Evolutionary conservation across 495 filamentous ascomycete species (phyloP).

Genomic region (Talaromyces thailandensis): DNA sequence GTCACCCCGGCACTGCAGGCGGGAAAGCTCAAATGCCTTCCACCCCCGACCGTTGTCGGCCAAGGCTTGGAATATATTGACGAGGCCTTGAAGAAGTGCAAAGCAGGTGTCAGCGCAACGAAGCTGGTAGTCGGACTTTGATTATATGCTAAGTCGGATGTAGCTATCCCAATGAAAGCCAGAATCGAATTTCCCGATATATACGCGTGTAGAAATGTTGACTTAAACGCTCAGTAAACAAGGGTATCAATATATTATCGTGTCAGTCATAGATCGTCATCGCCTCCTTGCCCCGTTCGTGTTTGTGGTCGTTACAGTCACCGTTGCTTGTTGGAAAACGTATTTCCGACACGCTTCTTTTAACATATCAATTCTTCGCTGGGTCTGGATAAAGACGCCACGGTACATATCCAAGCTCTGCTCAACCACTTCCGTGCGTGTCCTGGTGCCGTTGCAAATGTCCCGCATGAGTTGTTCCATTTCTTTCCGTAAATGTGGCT

Average conservation of each 20-base stretch:
- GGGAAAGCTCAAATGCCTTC: slow-evolving; percentile 16
- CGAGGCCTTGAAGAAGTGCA: slow-evolving; percentile 24
- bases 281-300: neutral
- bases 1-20: slow-evolving; percentile 20
- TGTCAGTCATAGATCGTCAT: neutral
- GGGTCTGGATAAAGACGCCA: slow-evolving; percentile 70
- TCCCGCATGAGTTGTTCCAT: slow-evolving; percentile 94
- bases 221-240: neutral
- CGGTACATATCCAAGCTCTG: slow-evolving; percentile 79
- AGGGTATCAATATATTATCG: neutral
- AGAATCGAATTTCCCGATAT: neutral
- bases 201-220: neutral
- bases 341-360: slow-evolving; percentile 50
- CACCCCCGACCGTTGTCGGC: slow-evolving; percentile 25
- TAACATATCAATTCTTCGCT: slow-evolving; percentile 63
- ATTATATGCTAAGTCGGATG: neutral
- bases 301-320: neutral
- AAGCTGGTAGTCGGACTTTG: slow-evolving; percentile 29
- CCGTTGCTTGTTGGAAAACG: slow-evolving; percentile 23
- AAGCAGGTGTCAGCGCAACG: slow-evolving; percentile 26
- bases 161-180: neutral
- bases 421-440: slow-evolving; percentile 61
- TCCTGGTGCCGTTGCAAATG: slow-evolving; percentile 81
- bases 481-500: slow-evolving; percentile 96
- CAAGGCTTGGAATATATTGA: slow-evolving; percentile 34